A percentile compares a stretch with the other conserved stretches of the same genome.
Evolutionary conservation across 2,329 filamentous ascomycete genomes (phyloP).

Genomic region (Aspergillus fumigatus): DNA sequence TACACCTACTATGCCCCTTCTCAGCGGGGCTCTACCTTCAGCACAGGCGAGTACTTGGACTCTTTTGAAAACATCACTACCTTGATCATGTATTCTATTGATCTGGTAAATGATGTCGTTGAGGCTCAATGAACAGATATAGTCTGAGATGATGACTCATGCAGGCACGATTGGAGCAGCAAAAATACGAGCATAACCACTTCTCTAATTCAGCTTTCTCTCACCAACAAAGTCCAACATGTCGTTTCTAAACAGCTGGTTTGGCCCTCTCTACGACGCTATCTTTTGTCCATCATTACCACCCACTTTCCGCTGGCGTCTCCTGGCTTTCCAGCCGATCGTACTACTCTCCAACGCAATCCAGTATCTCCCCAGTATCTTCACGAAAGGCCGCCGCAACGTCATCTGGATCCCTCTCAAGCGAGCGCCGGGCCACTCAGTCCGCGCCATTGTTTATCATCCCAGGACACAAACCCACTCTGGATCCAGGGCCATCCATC

Average conservation of each 20-base stretch:
- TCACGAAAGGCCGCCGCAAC: neutral
- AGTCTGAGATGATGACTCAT: neutral
- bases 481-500: slow-evolving; percentile 2
- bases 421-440: slow-evolving; percentile 1
- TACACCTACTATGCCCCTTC: neutral
- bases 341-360: slow-evolving; percentile 36
- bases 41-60: neutral
- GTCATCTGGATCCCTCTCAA: slow-evolving; percentile 7
- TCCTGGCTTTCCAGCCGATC: slow-evolving; percentile 43
- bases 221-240: neutral
- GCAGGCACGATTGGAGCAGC: neutral
- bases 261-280: slow-evolving; percentile 21
- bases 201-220: neutral
- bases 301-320: slow-evolving; percentile 40
- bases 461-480: neutral
- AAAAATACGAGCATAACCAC: neutral
- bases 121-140: neutral
- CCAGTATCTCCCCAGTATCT: slow-evolving; percentile 19
- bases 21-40: neutral
- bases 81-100: neutral
- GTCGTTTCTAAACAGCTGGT: neutral
- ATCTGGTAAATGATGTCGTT: too few relatives aligned
- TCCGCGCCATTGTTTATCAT: slow-evolving; percentile 9
- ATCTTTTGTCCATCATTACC: slow-evolving; percentile 36
- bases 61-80: too few relatives aligned